phyloP scores from a whole-genome alignment of 2,329 filamentous ascomycete genomes.

The Verticillium isaacii region DNA sequence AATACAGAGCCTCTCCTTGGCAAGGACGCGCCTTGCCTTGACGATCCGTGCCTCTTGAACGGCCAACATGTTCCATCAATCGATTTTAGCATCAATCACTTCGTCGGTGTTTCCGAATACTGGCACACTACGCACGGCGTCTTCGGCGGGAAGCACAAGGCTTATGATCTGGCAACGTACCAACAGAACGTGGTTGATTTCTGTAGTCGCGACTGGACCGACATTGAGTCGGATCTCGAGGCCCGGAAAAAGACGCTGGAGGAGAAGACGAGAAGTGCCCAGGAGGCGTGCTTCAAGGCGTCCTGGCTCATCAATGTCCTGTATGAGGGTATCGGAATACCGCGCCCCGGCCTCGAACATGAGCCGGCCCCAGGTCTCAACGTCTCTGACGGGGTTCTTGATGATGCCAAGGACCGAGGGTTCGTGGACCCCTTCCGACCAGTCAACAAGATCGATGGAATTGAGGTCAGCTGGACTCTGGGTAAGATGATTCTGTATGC shows the following conservation, averaged over 20 bases:
- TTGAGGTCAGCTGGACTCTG: conserved; percentile 95
- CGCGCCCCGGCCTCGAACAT: conserved; percentile 73
- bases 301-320: conserved; percentile 97
- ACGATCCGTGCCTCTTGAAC: conserved; percentile 83
- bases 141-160: conserved; percentile 72
- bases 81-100: conserved; percentile 96
- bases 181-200: conserved; percentile 81
- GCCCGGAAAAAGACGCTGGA: conserved; percentile 68
- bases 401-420: conserved; percentile 66
- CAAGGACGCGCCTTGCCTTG: conserved; percentile 79
- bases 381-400: conserved; percentile 64
- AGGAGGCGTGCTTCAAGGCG: conserved; percentile 94
- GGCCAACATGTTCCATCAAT: conserved; percentile 91
- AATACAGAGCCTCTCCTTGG: conserved; percentile 81
- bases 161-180: conserved; percentile 88
- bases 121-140: conserved; percentile 98
- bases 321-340: conserved; percentile 92
- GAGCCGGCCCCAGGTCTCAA: conserved; percentile 53
- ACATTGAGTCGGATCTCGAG: conserved; percentile 64
- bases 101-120: conserved; percentile 95
- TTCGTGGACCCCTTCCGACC: conserved; percentile 86
- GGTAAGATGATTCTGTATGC: conserved; percentile 97
- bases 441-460: conserved; percentile 83
- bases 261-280: conserved; percentile 72
- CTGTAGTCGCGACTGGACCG: conserved; percentile 76